Conservation (phyloP, 306 rosid species). For the Pueraria montana region DNA sequence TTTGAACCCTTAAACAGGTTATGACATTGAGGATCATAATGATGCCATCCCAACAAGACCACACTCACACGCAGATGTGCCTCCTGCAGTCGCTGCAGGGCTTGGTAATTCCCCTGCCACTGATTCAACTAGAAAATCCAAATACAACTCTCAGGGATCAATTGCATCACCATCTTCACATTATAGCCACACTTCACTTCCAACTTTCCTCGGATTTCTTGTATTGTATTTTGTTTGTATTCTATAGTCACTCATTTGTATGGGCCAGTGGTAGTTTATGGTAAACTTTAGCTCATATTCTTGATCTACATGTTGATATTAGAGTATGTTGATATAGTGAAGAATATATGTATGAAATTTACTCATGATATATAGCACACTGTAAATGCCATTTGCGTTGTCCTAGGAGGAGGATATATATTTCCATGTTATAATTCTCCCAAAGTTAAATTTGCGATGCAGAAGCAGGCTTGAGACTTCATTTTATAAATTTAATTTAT, state of each 20-base stretch:
- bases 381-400: constrained; percentile 44
- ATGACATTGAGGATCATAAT: constrained; percentile 68
- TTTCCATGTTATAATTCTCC: constrained; percentile 11
- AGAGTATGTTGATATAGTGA: constrained; percentile 37
- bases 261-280: constrained; percentile 40
- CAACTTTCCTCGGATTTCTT: constrained; percentile 53
- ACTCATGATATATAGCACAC: constrained; percentile 10
- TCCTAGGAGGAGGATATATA: neutral
- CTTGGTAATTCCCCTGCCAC: constrained; percentile 60
- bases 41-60: constrained; percentile 50
- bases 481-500: neutral
- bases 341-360: constrained; percentile 33
- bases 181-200: constrained; percentile 45
- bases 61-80: constrained; percentile 56
- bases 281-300: constrained; percentile 39
- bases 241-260: constrained; percentile 49
- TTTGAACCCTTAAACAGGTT: constrained; percentile 65
- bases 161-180: constrained; percentile 55
- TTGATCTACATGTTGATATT: constrained; percentile 48
- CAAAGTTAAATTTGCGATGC: neutral
- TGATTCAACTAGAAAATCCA: constrained; percentile 54
- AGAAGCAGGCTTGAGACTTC: neutral
- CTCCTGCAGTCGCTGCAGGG: constrained; percentile 86
- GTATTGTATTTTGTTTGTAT: constrained; percentile 51
- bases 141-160: constrained; percentile 56